phyloP scores from a whole-genome alignment of 2,329 filamentous ascomycete genomes.

The Helotiales sp. region DNA sequence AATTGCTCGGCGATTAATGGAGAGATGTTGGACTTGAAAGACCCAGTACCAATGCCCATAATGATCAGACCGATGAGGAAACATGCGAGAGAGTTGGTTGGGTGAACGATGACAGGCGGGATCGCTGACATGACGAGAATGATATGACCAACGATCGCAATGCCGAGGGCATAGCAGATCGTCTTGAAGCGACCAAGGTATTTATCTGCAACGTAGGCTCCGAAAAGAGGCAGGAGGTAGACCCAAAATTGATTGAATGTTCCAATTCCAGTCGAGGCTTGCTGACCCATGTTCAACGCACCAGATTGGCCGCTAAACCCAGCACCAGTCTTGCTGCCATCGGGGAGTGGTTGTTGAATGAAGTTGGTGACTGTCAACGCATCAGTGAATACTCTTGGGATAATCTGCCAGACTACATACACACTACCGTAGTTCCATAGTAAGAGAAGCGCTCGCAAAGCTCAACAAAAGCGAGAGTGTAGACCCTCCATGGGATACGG shows the following conservation, averaged over 20 bases:
- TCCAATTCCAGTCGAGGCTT: constrained; percentile 48
- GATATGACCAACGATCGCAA: constrained; percentile 63
- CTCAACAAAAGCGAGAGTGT: constrained; percentile 62
- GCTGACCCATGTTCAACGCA: constrained; percentile 47
- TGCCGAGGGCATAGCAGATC: constrained; percentile 44
- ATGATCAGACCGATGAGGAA: constrained; percentile 64
- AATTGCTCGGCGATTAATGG: constrained; percentile 64
- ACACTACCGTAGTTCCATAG: constrained; percentile 64
- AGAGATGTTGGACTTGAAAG: constrained; percentile 72
- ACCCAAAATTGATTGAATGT: constrained; percentile 53
- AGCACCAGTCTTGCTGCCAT: constrained; percentile 44
- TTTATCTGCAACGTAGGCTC: constrained; percentile 61
- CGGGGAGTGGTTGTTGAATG: constrained; percentile 50
- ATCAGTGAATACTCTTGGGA: constrained; percentile 48
- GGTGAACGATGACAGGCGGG: constrained; percentile 55
- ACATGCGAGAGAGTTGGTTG: constrained; percentile 54
- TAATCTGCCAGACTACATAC: constrained; percentile 62
- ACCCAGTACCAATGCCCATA: constrained; percentile 67
- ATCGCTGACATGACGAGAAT: constrained; percentile 64
- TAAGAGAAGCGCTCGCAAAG: constrained; percentile 65
- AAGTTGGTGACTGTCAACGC: constrained; percentile 53
- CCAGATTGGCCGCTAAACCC: constrained; percentile 40
- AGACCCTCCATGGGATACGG: constrained; percentile 30
- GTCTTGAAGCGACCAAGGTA: constrained; percentile 67
- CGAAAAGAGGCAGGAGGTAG: constrained; percentile 49